phyloP scores from a whole-genome alignment of 2,329 filamentous ascomycete species.

The Geosmithia morbida region DNA sequence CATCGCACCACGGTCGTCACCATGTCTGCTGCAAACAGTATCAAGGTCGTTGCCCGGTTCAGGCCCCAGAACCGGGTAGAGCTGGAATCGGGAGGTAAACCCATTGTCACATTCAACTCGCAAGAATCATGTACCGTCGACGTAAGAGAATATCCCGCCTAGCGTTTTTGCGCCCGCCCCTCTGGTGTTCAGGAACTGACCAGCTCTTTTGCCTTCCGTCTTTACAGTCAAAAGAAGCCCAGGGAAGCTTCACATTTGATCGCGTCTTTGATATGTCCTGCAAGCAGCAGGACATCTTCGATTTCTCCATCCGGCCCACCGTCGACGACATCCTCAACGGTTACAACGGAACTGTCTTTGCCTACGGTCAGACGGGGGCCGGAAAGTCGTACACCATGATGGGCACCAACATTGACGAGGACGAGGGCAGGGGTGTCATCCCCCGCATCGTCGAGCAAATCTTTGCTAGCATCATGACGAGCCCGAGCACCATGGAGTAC shows the following conservation, averaged over 20 bases:
- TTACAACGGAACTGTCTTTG: conserved; percentile 98
- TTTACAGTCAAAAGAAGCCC: conserved; percentile 61
- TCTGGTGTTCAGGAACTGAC: conserved; percentile 10
- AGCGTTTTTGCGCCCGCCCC: background rate
- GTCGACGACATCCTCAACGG: conserved; percentile 98
- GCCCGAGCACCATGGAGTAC: conserved; percentile 89
- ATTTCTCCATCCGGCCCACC: conserved; percentile 90
- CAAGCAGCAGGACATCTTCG: conserved; percentile 85
- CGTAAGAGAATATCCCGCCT: conserved; percentile 33
- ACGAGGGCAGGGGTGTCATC: conserved; percentile 80
- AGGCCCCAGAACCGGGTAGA: conserved; percentile 94
- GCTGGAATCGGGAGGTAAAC: conserved; percentile 76
- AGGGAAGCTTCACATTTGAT: conserved; percentile 89
- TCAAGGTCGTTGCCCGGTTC: conserved; percentile 94
- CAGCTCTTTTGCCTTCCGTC: conserved; percentile 37
- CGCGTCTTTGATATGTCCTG: conserved; percentile 93
- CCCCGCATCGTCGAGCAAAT: conserved; percentile 96
- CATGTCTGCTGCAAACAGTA: conserved; percentile 48
- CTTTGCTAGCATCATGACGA: conserved; percentile 86
- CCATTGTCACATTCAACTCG: conserved; percentile 78
- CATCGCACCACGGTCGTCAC: conserved; percentile 10
- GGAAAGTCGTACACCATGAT: conserved; percentile 98
- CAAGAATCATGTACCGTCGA: conserved; percentile 80
- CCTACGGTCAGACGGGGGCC: conserved; percentile 94
- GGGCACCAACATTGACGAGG: conserved; percentile 72